Evolutionary conservation across 2,329 filamentous ascomycete genomes (phyloP).

Genomic region (Trematosphaeria pertusa): DNA sequence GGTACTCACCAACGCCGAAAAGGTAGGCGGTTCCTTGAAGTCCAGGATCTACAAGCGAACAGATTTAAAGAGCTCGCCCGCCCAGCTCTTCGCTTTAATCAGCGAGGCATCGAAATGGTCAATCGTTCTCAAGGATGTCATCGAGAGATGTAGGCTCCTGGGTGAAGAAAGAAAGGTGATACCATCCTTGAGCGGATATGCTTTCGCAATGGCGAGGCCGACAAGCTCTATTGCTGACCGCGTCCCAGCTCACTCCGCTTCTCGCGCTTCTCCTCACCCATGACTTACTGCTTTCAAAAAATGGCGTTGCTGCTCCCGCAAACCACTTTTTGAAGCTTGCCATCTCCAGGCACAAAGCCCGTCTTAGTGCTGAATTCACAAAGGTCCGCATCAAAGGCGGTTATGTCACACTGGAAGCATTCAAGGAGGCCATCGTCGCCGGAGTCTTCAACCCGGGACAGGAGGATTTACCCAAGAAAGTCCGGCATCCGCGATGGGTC

Average conservation of each 20-base stretch:
- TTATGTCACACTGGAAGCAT: constrained; percentile 69
- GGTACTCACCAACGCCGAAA: constrained; percentile 69
- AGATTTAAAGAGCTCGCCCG: constrained; percentile 75
- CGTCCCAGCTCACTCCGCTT: constrained; percentile 75
- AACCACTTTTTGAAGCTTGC: constrained; percentile 78
- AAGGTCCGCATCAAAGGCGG: constrained; percentile 77
- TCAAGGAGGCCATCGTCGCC: constrained; percentile 66
- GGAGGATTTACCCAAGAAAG: constrained; percentile 50
- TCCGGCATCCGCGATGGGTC: constrained; percentile 84
- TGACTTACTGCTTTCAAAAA: constrained; percentile 82
- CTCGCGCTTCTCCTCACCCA: constrained; percentile 84
- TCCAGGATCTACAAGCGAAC: constrained; percentile 80
- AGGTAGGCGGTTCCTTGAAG: constrained; percentile 83
- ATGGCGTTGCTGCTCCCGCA: constrained; percentile 80
- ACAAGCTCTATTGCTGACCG: too few species aligned
- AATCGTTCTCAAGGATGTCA: constrained; percentile 81
- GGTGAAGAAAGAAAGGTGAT: constrained; percentile 82
- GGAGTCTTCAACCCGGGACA: constrained; percentile 34
- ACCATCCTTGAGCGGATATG: constrained; percentile 16
- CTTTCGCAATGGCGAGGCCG: not conserved
- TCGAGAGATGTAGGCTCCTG: constrained; percentile 79
- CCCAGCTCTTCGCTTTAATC: constrained; percentile 86
- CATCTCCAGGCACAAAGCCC: constrained; percentile 80
- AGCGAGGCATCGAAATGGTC: constrained; percentile 93
- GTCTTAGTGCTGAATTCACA: constrained; percentile 82